Evolutionary conservation across 768 basidiomycete species (phyloP), one percentile per base, ranked within the genome.

Genomic region (Hygrocybe punicea): DNA sequence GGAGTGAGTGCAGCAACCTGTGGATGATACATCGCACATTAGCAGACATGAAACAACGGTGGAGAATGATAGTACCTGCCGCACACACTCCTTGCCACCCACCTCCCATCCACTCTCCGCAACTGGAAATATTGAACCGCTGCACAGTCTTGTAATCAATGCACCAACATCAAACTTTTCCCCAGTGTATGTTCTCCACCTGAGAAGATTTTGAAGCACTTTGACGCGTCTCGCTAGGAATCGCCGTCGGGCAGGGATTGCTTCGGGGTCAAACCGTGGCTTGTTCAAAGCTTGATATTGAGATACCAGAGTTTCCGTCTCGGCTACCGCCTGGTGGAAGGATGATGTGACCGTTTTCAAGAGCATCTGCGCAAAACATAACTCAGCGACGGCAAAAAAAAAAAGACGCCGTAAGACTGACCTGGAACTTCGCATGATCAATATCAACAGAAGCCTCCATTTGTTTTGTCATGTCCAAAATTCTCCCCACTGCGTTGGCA

Each of bases 81-180:
- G 75, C 56, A 82, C 74, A 57, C 82, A 71, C 37, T 83, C 83
- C 68, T 86, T 80, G 2, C 92, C 92, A 10, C 94, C 93, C 36
- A 91, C 87, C 42, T 92, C 91, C 94, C 93, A 97, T 8, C 88
- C 89, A 55, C 78, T 80, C 58, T 84, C 79, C 5, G 92, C 86
- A 29, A 90, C 76, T 5, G 81, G 83, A 50, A 87, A 64, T 42
- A 94, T 78, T 59, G 79, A 80, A 17, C 79, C 74, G 19, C 80
- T 80, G 8, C 90, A 76, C 14, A 93, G 69, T 60, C 76, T 78
- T 13, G 71, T 77, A 19, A 82, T 77, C 45, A 90, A 72, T 48
- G 76, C 69, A 7, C 78, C 82, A n/a, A 84, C 64, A 6, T 81
- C 81, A 61, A 77, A 84, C 48, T 73, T 75, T 60, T 85, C 85